phyloP scores from a whole-genome alignment of 192 early-diverging fungal species.

The Spizellomyces sp. region DNA sequence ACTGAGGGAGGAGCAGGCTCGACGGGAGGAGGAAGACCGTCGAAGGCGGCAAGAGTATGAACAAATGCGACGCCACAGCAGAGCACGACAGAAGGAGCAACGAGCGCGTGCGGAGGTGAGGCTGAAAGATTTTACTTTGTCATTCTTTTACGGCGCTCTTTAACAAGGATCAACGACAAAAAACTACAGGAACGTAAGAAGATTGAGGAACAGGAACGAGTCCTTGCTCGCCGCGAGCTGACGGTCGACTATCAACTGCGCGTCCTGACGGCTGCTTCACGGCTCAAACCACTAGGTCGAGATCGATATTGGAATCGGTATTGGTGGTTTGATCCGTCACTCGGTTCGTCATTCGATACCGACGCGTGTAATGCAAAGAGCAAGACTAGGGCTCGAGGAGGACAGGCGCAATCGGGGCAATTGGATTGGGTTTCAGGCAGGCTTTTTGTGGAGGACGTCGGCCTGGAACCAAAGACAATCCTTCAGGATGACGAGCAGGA shows the following conservation, averaged over 20 bases:
- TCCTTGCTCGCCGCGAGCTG: conserved; percentile 56
- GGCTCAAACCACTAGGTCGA: conserved; percentile 72
- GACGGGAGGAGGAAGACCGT: conserved; percentile 43
- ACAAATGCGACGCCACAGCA: conserved; percentile 24
- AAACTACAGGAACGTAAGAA: conserved; percentile 27
- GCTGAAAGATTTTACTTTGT: not conserved
- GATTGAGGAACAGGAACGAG: conserved; percentile 57
- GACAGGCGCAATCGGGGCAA: conserved; percentile 11
- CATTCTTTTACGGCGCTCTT: not conserved
- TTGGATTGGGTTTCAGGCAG: conserved; percentile 35
- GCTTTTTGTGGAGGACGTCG: conserved; percentile 56
- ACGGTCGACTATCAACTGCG: conserved; percentile 74
- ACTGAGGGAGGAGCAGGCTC: conserved; percentile 27
- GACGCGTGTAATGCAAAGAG: conserved; percentile 21
- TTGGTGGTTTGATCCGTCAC: conserved; percentile 85
- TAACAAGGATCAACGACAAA: not conserved
- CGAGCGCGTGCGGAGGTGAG: conserved; percentile 7
- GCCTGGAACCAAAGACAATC: conserved; percentile 20
- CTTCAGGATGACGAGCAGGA: conserved; percentile 48
- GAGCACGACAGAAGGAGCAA: conserved; percentile 39
- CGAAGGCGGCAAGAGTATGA: conserved; percentile 45
- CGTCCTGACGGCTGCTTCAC: conserved; percentile 59
- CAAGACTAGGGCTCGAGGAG: not conserved
- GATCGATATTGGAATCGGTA: conserved; percentile 90
- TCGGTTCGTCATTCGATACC: conserved; percentile 55